phyloP scores from a whole-genome alignment of 1,139 yeast species.

The Blastobotrys proliferans region DNA sequence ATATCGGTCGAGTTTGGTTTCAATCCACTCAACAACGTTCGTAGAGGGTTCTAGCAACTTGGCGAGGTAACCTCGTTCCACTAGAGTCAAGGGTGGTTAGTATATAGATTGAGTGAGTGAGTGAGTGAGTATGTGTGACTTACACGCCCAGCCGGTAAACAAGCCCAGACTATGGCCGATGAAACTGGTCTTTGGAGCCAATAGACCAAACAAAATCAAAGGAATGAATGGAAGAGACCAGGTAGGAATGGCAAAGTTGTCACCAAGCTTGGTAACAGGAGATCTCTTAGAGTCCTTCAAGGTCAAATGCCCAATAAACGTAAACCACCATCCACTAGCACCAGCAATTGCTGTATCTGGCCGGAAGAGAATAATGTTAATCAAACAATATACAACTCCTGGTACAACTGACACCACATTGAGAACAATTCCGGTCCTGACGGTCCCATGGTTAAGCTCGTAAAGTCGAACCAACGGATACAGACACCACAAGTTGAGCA shows the following conservation, averaged over 20 bases:
- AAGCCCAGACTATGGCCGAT: conserved; percentile 64
- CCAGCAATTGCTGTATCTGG: conserved; percentile 40
- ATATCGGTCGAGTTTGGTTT: conserved; percentile 45
- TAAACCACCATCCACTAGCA: conserved; percentile 66
- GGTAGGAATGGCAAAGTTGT: conserved; percentile 50
- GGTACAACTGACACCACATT: conserved; percentile 69
- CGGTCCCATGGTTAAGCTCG: conserved; percentile 78
- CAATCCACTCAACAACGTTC: conserved; percentile 61
- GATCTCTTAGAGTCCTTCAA: conserved; percentile 45
- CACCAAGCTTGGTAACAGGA: conserved; percentile 17
- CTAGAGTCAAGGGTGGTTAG: conserved; percentile 36
- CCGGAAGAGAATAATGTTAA: conserved; percentile 56
- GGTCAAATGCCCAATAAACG: conserved; percentile 62
- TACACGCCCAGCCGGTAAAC: conserved; percentile 44
- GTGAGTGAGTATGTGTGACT: conserved; percentile 1
- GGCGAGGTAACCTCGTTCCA: conserved; percentile 56
- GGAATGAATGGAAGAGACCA: conserved; percentile 54
- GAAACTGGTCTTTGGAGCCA: conserved; percentile 61
- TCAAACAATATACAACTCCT: conserved; percentile 60
- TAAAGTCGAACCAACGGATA: conserved; percentile 59
- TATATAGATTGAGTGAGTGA: neutral
- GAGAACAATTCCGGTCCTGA: conserved; percentile 78
- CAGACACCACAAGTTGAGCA: conserved; percentile 57
- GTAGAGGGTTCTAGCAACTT: conserved; percentile 62
- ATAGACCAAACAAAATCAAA: conserved; percentile 46